Conservation (phyloP, 1,139 yeast species). For the Pneumocystis carinii region DNA sequence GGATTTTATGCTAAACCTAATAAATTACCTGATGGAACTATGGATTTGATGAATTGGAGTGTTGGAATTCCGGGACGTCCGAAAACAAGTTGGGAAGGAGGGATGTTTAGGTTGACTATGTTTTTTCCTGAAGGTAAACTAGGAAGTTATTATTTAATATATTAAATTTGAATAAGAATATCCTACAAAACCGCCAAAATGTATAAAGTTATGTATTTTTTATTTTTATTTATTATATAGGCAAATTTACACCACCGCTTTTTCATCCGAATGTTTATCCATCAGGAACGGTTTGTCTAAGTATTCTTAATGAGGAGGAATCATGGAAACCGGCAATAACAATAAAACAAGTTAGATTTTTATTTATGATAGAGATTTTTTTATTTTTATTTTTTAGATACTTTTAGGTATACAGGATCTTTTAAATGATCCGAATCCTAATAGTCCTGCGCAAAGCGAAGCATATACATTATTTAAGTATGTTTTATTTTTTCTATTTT, state of each 20-base stretch:
- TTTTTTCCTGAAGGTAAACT: slow-evolving; percentile 43
- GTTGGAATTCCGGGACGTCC: slow-evolving; percentile 93
- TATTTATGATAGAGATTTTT: slow-evolving; percentile 3
- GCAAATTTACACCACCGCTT: slow-evolving; percentile 62
- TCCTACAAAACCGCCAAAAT: slow-evolving; percentile 93
- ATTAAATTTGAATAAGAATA: slow-evolving; percentile 35
- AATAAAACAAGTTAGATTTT: slow-evolving; percentile 40
- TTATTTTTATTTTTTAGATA: slow-evolving; percentile 24
- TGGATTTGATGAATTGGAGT: slow-evolving; percentile 76
- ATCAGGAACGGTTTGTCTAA: slow-evolving; percentile 85
- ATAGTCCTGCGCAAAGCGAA: slow-evolving; percentile 94
- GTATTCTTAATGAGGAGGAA: slow-evolving; percentile 84
- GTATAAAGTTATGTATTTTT: slow-evolving; percentile 23
- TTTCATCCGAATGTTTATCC: slow-evolving; percentile 97
- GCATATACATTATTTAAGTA: slow-evolving; percentile 66
- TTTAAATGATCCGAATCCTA: slow-evolving; percentile 77
- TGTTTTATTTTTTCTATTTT: background rate
- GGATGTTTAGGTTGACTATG: slow-evolving; percentile 72
- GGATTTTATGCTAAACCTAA: slow-evolving; percentile 89
- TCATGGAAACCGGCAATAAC: slow-evolving; percentile 98
- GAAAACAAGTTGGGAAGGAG: slow-evolving; percentile 78
- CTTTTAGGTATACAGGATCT: slow-evolving; percentile 86
- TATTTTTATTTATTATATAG: slow-evolving; percentile 6
- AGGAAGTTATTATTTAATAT: background rate
- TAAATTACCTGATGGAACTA: slow-evolving; percentile 61